Evolutionary conservation across 179 eudicot species (phyloP).

Genomic region (Pouteria campechiana): DNA sequence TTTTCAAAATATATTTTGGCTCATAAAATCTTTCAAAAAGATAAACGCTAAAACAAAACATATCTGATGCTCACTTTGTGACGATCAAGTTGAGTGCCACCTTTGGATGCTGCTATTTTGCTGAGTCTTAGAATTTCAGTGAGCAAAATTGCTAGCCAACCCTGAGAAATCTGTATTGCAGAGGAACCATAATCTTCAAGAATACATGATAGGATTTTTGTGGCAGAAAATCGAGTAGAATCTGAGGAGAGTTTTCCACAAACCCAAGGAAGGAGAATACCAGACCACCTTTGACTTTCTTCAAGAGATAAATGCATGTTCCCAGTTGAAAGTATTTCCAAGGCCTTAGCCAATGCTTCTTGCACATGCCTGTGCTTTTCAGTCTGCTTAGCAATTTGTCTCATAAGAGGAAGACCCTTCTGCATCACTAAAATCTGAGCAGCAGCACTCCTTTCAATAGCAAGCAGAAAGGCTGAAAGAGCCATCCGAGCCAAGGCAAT

Average conservation of each 20-base stretch:
- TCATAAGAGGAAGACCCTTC: constrained; percentile 78
- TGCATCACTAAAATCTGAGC: constrained; percentile 69
- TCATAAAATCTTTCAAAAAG: too few species aligned
- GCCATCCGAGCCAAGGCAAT: constrained; percentile 72
- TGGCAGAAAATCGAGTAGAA: constrained; percentile 56
- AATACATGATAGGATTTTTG: constrained; percentile 57
- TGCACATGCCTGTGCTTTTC: constrained; percentile 58
- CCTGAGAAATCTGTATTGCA: constrained; percentile 84
- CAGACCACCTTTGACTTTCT: constrained; percentile 93
- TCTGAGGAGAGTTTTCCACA: constrained; percentile 62
- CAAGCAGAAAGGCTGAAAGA: constrained; percentile 74
- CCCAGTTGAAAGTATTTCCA: constrained; percentile 55
- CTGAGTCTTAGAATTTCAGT: constrained; percentile 48
- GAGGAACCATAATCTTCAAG: constrained; percentile 88
- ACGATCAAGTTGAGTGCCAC: constrained; percentile 38
- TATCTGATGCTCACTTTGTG: constrained; percentile 87
- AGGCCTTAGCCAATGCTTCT: constrained; percentile 79
- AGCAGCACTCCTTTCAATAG: constrained; percentile 60
- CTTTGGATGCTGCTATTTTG: constrained; percentile 46
- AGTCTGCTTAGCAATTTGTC: constrained; percentile 72
- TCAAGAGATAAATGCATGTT: constrained; percentile 73
- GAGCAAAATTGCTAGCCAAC: constrained; percentile 80
- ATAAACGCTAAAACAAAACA: too few species aligned
- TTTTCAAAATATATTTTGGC: too few species aligned
- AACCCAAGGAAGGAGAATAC: constrained; percentile 76